Conservation (phyloP, 495 filamentous ascomycete genomes). For the Penicillium longicatenatum region DNA sequence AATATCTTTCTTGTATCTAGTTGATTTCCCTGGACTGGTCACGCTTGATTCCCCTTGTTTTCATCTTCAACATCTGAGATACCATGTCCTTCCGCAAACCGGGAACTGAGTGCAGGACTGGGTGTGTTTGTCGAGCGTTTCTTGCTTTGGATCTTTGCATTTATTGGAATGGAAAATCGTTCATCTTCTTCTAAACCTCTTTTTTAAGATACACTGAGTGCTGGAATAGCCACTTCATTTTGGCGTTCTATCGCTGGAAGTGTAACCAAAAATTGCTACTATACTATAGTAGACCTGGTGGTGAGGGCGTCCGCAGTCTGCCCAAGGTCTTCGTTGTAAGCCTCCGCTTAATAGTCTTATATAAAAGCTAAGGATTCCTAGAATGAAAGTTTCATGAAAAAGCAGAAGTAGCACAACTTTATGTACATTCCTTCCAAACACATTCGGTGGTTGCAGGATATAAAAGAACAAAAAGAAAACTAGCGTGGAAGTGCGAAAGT, state of each 20-base stretch:
- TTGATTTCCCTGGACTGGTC: slow-evolving; percentile 17
- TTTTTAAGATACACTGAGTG: no score
- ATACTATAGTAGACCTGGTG: neutral
- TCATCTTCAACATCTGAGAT: slow-evolving; percentile 31
- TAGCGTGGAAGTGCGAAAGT: slow-evolving; percentile 13
- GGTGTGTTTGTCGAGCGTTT: slow-evolving; percentile 10
- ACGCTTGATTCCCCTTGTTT: slow-evolving; percentile 14
- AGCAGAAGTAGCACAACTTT: slow-evolving; percentile 41
- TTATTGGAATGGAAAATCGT: slow-evolving; percentile 22
- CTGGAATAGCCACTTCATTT: no score
- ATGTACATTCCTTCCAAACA: slow-evolving; percentile 41
- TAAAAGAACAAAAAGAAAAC: slow-evolving; percentile 19
- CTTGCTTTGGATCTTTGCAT: slow-evolving; percentile 14
- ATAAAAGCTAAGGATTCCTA: neutral
- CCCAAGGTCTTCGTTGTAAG: no score
- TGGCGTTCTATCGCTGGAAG: no score
- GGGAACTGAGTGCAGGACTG: slow-evolving; percentile 17
- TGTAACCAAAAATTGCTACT: neutral
- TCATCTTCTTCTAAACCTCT: neutral
- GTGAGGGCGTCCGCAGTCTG: no score
- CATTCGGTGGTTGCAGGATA: slow-evolving; percentile 9
- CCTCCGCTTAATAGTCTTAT: no score
- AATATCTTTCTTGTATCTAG: slow-evolving; percentile 34
- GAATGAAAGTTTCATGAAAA: slow-evolving; percentile 19
- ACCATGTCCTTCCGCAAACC: slow-evolving; percentile 31